Evolutionary conservation across 441 rosid genomes (phyloP), one percentile per base, ranked within the genome.

Genomic region (Viola pubescens): DNA sequence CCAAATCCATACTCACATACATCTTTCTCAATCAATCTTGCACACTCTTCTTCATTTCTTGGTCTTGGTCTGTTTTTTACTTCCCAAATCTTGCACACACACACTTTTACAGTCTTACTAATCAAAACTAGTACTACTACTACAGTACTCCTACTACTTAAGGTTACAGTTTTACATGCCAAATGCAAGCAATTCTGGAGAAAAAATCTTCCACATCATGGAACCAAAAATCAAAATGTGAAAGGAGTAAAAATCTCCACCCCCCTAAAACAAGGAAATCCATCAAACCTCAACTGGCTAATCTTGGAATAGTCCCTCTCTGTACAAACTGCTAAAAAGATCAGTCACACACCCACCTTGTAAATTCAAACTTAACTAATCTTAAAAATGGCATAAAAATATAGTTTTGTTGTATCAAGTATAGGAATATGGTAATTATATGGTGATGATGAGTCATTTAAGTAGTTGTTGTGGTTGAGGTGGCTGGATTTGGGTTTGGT

Each of bases 301-400:
- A 67, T 60, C 37, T 58, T 41, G 49, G 64, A 65, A 49, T 64
- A 58, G 68, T 55, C 67, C 42, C 56, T 74, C 67, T 73, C 72
- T 82, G 72, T 82, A 80, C 82, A 84, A 65, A 73, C 68, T 59
- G 66, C 67, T 56, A 67, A 2, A 26, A 26, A 71, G 73, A 82
- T 78, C 82, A 79, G 71, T 77, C 67, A 60, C 77, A 40, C 66
- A 61, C 73, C 77, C 78, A 47, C n/a, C 73, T 55, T 67, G 54
- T 64, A 72, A 66, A 72, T 70, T 58, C 65, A 56, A 52, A 37
- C 64, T 44, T 61, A 66, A 46, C 80, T 77, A 77, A 58, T 44
- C 64, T 68, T 50, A 52, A 60, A 69, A 61, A 26, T 51, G 37
- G 16, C 48, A 59, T 58, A 61, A 59, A 50, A 34, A 40, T 60